A percentile compares a stretch with the other conserved stretches of the same genome.
These are phyloP conservation scores for Schwanniomyces yamadae DNA, from an alignment of 805 yeast species.

Conservation along the genomic window DNA sequence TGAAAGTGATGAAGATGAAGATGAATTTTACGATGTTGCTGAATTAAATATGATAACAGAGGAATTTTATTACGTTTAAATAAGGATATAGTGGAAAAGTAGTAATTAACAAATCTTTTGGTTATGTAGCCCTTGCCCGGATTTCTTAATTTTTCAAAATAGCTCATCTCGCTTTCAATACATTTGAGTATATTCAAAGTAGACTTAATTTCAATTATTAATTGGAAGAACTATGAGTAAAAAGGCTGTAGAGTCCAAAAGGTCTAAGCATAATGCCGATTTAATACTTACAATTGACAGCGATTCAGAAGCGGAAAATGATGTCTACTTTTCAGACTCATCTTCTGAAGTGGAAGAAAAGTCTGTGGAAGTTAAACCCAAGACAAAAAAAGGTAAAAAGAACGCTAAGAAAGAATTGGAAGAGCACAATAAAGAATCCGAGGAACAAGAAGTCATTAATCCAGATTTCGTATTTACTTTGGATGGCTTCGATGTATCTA, in stretches of 20 bases:
- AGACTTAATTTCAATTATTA: not conserved
- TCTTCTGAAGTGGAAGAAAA: constrained; percentile 32
- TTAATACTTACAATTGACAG: constrained; percentile 77
- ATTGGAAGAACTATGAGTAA: constrained; percentile 5
- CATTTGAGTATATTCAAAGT: not conserved
- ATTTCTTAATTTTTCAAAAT: constrained; percentile 9
- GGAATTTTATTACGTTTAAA: constrained; percentile 8
- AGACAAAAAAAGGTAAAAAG: constrained; percentile 14
- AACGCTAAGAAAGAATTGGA: constrained; percentile 17
- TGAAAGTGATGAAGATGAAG: constrained; percentile 25
- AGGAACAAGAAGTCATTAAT: constrained; percentile 55
- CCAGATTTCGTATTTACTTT: constrained; percentile 71
- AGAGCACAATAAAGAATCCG: constrained; percentile 26
- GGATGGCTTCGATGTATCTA: constrained; percentile 52
- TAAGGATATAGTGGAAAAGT: not conserved
- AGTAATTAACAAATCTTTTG: not conserved
- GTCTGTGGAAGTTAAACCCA: constrained; percentile 42
- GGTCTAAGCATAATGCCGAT: constrained; percentile 33
- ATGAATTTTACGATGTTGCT: constrained; percentile 20
- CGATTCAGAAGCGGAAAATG: constrained; percentile 55
- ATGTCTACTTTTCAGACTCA: constrained; percentile 23
- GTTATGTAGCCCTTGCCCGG: constrained; percentile 7
- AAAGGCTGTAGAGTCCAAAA: constrained; percentile 2
- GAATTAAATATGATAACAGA: constrained; percentile 14
- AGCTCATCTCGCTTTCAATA: constrained; percentile 10